Evolutionary conservation across 176 grass and related monocot genomes (phyloP), one percentile per base, ranked within the genome.

Genomic region (Lolium rigidum): DNA sequence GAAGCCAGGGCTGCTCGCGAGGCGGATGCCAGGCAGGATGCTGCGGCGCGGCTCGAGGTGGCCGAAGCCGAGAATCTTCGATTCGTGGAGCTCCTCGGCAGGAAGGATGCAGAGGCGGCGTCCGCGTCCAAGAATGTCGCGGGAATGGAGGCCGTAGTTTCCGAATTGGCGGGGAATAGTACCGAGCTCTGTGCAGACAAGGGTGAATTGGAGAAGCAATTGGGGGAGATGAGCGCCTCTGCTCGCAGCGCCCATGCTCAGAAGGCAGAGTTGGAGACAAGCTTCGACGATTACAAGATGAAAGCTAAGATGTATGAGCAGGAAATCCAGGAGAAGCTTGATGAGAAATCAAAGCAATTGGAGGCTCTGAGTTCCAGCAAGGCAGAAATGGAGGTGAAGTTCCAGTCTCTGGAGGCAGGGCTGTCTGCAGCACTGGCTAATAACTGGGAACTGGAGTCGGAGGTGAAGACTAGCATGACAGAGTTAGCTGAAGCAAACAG

Each of bases 31-130:
- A 12, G 48, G 61, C 59, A 59, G 49, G 75, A 91, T 9, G 70
- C 70, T 6, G 21, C 17, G 3, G 82, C 78, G n/a, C 79, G 76
- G 5, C 20, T 82, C 4, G 84, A 81, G 21, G 88, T n/a, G 47
- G 85, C 70, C 5, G 65, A 74, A 1, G 78, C 12, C 1, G 84
- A 80, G 68, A 83, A 84, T 0, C 69, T 16, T 37, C 18, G 9
- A 13, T 14, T 71, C 5, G 3, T 51, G 50, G 92, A 94, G 70
- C 35, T 41, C 72, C 65, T 94, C 0, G 3, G 11, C 0, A 9
- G 21, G 38, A 88, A 77, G 70, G 87, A 90, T 14, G 75, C 65
- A 0, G 74, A 70, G 20, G 69, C 25, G 2, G 79, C 6, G 2
- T 78, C 39, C 2, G 68, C 28, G 17, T 60, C 80, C 2, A 1